Evolutionary conservation across 2,329 filamentous ascomycete genomes (phyloP).

Genomic region (Beauveria sp.): DNA sequence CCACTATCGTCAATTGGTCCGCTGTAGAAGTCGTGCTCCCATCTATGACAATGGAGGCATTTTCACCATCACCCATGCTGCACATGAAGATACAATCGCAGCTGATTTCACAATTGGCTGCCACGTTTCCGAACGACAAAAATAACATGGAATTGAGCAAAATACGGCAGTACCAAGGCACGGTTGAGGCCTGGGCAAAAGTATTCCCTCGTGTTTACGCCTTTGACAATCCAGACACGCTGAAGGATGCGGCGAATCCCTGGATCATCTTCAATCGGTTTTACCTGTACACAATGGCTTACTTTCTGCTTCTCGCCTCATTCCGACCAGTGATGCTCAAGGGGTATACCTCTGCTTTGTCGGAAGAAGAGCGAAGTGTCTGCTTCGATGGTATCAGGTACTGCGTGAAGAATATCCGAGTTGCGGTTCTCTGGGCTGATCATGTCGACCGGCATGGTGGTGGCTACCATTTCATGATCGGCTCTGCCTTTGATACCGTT

Average conservation of each 20-base stretch:
- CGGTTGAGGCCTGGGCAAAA: conserved; percentile 34
- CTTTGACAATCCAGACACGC: conserved; percentile 31
- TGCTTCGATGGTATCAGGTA: conserved; percentile 35
- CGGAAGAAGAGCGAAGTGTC: conserved; percentile 27
- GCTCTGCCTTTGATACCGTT: conserved; percentile 43
- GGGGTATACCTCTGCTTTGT: conserved; percentile 19
- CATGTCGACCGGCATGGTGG: conserved; percentile 23
- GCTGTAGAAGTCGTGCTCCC: conserved; percentile 12
- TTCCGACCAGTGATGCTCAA: conserved; percentile 38
- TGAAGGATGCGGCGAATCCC: conserved; percentile 30
- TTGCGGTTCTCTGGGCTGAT: conserved; percentile 21
- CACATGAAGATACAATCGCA: conserved; percentile 30
- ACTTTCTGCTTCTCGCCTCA: conserved; percentile 37
- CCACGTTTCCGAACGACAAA: conserved; percentile 22
- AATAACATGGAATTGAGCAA: conserved; percentile 21
- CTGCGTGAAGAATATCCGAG: conserved; percentile 33
- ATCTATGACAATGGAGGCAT: conserved; percentile 12
- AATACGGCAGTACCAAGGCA: conserved; percentile 23
- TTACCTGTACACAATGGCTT: conserved; percentile 36
- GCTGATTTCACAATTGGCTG: conserved; percentile 21
- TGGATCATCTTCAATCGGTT: conserved; percentile 39
- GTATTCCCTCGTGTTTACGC: conserved; percentile 34
- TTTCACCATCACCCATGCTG: conserved; percentile 11
- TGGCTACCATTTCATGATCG: conserved; percentile 42
- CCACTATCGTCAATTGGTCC: conserved; percentile 12